Conservation (phyloP, 768 basidiomycete genomes). For the Sporobolomyces roseus region DNA sequence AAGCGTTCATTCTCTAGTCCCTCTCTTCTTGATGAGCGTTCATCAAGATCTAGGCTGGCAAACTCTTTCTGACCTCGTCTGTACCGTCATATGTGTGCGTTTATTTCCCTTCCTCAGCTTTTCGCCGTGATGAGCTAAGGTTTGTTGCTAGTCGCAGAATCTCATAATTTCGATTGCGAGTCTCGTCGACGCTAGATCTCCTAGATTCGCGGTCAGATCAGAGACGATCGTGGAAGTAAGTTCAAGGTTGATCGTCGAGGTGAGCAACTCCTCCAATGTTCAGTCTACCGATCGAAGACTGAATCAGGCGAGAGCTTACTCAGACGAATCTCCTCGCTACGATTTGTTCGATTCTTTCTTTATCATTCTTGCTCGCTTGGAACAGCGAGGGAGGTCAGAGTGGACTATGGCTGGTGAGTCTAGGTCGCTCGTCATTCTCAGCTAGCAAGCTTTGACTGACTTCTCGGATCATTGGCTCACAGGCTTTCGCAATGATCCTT, state of each 20-base stretch:
- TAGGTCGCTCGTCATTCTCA: too few species aligned
- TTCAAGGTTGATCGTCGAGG: slow-evolving; percentile 9
- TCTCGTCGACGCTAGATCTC: slow-evolving; percentile 10
- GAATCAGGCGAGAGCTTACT: not conserved
- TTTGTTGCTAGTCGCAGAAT: not conserved
- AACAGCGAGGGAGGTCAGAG: slow-evolving; percentile 2
- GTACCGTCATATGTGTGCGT: slow-evolving; percentile 3
- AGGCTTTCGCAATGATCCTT: slow-evolving; percentile 24
- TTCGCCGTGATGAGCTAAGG: too few species aligned
- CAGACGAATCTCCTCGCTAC: slow-evolving; percentile 16
- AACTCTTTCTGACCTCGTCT: slow-evolving; percentile 1
- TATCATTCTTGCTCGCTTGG: slow-evolving; percentile 21
- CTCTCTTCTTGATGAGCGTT: slow-evolving; percentile 4
- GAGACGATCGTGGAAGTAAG: not conserved
- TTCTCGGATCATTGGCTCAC: not conserved
- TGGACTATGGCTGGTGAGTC: slow-evolving; percentile 7
- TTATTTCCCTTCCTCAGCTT: not conserved
- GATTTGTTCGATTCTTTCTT: slow-evolving; percentile 1
- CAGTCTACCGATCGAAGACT: not conserved
- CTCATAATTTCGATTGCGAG: not conserved
- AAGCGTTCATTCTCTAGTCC: accelerated
- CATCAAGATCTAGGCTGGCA: slow-evolving; percentile 1
- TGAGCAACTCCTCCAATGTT: not conserved
- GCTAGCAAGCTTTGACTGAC: too few species aligned
- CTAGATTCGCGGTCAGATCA: slow-evolving; percentile 5